phyloP scores from a whole-genome alignment of 495 filamentous ascomycete genomes.

The Aspergillus steynii region DNA sequence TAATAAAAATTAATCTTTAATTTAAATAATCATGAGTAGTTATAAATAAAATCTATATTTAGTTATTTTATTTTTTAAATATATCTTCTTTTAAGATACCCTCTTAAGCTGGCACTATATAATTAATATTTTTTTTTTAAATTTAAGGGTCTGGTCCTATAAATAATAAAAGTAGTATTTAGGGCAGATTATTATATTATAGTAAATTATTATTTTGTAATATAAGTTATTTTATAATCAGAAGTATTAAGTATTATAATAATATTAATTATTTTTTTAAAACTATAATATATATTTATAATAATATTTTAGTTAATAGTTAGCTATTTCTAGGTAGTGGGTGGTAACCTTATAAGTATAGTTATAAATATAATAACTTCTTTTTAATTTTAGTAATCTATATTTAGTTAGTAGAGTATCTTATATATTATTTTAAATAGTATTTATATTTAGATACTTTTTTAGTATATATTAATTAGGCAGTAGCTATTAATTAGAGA shows the following conservation, averaged over 20 bases:
- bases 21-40: background rate
- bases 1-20: conserved; percentile 3
- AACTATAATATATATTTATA: conserved; percentile 25
- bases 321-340: conserved; percentile 11
- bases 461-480: conserved; percentile 15
- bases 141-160: conserved; percentile 9
- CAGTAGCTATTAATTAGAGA: conserved; percentile 19
- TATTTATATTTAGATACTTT: conserved; percentile 16
- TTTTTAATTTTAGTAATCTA: conserved; percentile 19
- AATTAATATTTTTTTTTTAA: conserved; percentile 19
- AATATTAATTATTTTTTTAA: conserved; percentile 13
- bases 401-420: conserved; percentile 14
- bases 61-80: conserved; percentile 3
- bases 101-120: conserved; percentile 19
- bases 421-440: conserved; percentile 10
- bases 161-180: conserved; percentile 22
- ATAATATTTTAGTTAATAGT: conserved; percentile 17
- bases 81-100: conserved; percentile 21
- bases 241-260: conserved; percentile 17
- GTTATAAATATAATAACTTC: conserved; percentile 22
- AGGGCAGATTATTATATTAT: conserved; percentile 19
- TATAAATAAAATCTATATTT: conserved; percentile 4
- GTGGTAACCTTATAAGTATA: conserved; percentile 11
- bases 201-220: conserved; percentile 24
- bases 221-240: conserved; percentile 19